Base-by-base conservation (phyloP, 2,329 filamentous ascomycete species). In the Trichoderma sp. region DNA sequence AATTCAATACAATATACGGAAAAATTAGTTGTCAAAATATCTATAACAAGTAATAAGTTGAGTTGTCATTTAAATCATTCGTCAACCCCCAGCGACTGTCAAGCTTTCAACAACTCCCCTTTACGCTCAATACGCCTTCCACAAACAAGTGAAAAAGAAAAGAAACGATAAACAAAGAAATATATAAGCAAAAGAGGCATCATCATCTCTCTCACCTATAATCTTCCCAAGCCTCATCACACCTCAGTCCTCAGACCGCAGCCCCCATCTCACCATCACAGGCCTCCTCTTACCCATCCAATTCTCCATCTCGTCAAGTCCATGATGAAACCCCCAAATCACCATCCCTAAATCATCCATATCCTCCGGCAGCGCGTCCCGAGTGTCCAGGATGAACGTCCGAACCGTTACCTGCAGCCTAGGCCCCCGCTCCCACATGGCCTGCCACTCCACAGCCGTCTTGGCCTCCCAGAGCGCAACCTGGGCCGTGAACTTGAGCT, bases 401-500 rank as follows among this genome's bases (percentile, higher is more conserved):
- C 47, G 68, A 18, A 71, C 24, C 5, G 60, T 64, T 47, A 47
- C 61, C 14, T 71, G 47, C 18, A 71, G 32, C 47, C 18, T 57
- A 4, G 68, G 68, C 6, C 68, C 68, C 18, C 68, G 68, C n/a
- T 36, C 26, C 68, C 68, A 65, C 60, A 64, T 71, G 15, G 68
- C 68, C 18, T 64, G n/a, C 64, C 62, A 72, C 12, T 67, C 62
- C 14, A 64, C 68, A 5, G 65, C 71, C 11, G 63, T 43, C 67
- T 57, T 60, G 39, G 71, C 71, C 68, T 58, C 56, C 71, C 71
- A 73, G n/a, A 73, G 68, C 11, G 68, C 71, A 18, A 39, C 68
- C 34, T 71, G 68, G 5, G 69, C 71, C 14, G 71, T 71, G 11
- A 66, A 73, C 69, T 62, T 63, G 26, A 73, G 69, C 34, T 51